Base-by-base conservation (phyloP, 2,329 filamentous ascomycete genomes). In the Verticillium albo-atrum region DNA sequence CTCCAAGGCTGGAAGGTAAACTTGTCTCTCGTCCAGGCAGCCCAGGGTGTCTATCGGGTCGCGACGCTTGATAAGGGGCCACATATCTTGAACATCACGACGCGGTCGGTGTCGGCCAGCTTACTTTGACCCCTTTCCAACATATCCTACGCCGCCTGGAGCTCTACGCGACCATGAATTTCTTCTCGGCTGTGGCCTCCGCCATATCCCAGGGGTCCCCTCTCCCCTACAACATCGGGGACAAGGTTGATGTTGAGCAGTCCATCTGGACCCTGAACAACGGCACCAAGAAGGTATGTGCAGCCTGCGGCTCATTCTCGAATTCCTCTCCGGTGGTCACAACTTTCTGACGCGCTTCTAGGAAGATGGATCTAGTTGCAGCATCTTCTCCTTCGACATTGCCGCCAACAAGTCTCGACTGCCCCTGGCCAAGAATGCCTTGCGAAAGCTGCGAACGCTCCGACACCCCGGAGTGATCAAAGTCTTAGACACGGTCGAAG, bases 201-300 rank as follows among this genome's bases (percentile, higher is more conserved):
- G 94, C 93, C 67, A 98, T 99, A 69, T 91, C 95, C 53, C 95
- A 97, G 74, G 93, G 94, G 2, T 92, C 93, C 57, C 89, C 93
- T 6, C 96, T 97, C 71, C 92, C 92, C 4, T 98, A 97, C 73
- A 89, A 85, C 54, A 95, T 98, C 71, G 94, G 93, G 68, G 95
- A 99, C 75, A 87, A 89, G 72, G 90, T 98, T 61, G 94, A 98
- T 72, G 82, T 95, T 57, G 91, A 96, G 72, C 88, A 95, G 70
- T 97, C 94, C 27, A 93, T 98, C 68, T 99, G 95, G 93, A 91
- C 90, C n/a, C 79, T 99, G 60, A 89, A 95, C 76, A 97, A 98
- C 76, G 95, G 92, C 70, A 97, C 91, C 59, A 95, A 90, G 78
- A 87, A 91, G 77, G 93, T 95, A 82, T 64, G 79, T 71, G 26